These are phyloP conservation scores for Leishmania aethiopica DNA, from an alignment of 208 protist species.

Conservation along the genomic window DNA sequence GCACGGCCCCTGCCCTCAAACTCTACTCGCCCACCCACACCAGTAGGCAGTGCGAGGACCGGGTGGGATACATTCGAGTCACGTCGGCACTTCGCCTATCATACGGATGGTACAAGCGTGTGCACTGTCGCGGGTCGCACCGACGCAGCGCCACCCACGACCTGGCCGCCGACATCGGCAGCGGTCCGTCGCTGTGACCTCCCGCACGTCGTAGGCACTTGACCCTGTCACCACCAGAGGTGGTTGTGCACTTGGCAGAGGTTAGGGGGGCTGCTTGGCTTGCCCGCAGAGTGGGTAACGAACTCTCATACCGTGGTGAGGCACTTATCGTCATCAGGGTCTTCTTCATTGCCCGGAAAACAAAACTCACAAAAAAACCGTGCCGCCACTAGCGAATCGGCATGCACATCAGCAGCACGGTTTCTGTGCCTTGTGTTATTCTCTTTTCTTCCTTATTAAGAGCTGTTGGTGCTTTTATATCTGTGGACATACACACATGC, in stretches of 20 bases:
- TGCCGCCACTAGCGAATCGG: too few relatives aligned
- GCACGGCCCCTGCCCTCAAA: neutral
- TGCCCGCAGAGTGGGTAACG: neutral
- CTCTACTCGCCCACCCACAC: neutral
- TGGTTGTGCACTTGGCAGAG: neutral
- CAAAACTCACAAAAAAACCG: neutral
- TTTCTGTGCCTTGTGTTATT: neutral
- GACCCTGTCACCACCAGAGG: neutral
- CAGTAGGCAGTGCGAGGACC: neutral
- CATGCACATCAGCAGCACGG: neutral
- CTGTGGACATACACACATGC: neutral
- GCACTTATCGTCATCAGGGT: neutral
- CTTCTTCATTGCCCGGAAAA: neutral
- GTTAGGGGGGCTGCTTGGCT: neutral
- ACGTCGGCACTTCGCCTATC: neutral
- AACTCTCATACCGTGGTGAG: neutral
- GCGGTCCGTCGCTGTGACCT: neutral
- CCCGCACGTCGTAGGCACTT: neutral
- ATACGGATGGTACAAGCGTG: neutral
- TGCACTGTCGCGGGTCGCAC: neutral
- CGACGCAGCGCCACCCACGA: neutral
- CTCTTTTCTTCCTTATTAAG: neutral
- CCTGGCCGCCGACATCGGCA: neutral
- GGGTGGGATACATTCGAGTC: neutral
- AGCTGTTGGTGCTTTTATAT: neutral